Base-by-base conservation (phyloP, 768 basidiomycete species). In the Tricholoma terreum region DNA sequence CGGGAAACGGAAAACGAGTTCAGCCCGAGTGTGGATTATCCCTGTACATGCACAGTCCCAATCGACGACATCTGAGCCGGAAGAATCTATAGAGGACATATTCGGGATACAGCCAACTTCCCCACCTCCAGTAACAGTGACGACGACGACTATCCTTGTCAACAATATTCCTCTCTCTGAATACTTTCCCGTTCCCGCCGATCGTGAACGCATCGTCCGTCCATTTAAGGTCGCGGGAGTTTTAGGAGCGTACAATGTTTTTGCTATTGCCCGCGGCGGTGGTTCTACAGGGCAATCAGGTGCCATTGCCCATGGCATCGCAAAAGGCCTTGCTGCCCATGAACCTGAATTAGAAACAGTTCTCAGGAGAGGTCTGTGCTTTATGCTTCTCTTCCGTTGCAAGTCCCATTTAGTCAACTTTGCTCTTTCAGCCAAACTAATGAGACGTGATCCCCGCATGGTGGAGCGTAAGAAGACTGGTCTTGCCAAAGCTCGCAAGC, bases 401-500 rank as follows among this genome's bases (percentile, higher is more conserved):
- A 22, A 54, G 1, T 7, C 15, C 11, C 27, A 42, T 27, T 46
- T 14, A 48, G 56, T 53, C 27, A 53, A 57, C 62, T 34, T 55
- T 30, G 14, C 52, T 60, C 49, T 60, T 57, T 60, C 68, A 97
- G 95, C 91, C 58, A 89, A 92, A 77, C 76, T 95, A 48, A 73
- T 93, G 57, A 84, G 85, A 70, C 86, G 95, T 65, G 96, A 99
- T 78, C 93, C 94, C 46, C 89, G 97, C 73, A 92, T 96, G 92
- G 95, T 97, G 30, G 96, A 99, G 75, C 82, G 96, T 65, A 99
- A 99, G 78, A 99, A 99, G 83, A 92, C 96, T 14, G 92, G 92
- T 57, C 72, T 85, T 66, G 84, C 89, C 58, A 97, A 97, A 78
- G 94, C 96, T 58, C 86, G 95, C 73, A 94, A 95, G 76, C 81